A percentile compares a stretch with the other conserved stretches of the same genome.
These are phyloP conservation scores for Cladosporium sp. DNA, from an alignment of 2,329 filamentous ascomycete genomes.

Conservation along the genomic window DNA sequence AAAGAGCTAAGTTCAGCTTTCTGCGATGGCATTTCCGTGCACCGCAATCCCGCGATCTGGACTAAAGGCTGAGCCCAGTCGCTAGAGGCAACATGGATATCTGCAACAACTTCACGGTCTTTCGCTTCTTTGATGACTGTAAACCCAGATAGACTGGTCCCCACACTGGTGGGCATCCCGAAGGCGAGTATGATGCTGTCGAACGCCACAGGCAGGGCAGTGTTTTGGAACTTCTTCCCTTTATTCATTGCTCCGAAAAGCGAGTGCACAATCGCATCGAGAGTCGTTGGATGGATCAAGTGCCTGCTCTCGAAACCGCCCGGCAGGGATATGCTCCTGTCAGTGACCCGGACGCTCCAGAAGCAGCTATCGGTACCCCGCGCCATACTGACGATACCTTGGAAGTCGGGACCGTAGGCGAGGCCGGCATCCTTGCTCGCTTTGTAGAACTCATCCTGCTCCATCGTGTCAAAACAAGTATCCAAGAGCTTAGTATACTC, in stretches of 20 bases:
- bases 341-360: background rate
- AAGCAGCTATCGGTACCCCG: background rate
- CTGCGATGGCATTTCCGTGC: background rate
- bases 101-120: background rate
- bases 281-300: background rate
- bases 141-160: background rate
- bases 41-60: background rate
- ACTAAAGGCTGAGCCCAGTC: background rate
- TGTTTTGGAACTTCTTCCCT: background rate
- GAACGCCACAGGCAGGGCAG: background rate
- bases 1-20: background rate
- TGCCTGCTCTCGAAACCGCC: background rate
- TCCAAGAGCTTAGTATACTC: background rate
- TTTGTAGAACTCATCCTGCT: background rate
- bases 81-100: background rate
- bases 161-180: background rate
- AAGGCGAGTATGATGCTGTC: background rate
- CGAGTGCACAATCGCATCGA: background rate
- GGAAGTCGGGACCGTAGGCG: background rate
- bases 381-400: background rate
- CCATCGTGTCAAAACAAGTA: background rate
- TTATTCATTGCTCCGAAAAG: background rate
- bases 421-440: background rate
- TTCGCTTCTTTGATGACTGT: background rate
- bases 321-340: background rate